Base-by-base conservation (phyloP, 2,329 filamentous ascomycete genomes). In the Canariomyces notabilis region DNA sequence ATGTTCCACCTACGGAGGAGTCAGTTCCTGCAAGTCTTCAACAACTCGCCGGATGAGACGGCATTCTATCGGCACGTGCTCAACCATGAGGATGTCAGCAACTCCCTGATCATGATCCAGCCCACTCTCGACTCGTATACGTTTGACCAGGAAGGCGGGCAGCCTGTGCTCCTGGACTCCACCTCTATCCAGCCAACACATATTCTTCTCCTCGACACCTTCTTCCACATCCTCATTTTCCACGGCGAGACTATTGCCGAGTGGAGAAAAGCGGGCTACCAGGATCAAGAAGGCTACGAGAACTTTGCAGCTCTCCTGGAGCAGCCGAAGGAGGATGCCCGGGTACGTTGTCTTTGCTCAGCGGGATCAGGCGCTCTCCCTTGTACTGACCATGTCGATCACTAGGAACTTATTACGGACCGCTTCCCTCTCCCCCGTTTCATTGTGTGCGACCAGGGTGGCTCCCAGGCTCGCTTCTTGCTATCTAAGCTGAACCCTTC, bases 201-300 rank as follows among this genome's bases (percentile, higher is more conserved):
- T 50, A 87, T 97, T 50, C 78, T 98, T 41, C 81, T 98, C 9
- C 83, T 98, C 45, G 93, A 98, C 61, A 97, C 93, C 0, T 98
- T 98, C 75, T 98, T 98, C 79, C 93, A 98, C 66, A 98, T 98
- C 52, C 80, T 98, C 45, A 98, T 98, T 59, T 98, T 97, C 79
- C 90, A 98, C 61, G 93, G 93, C 53, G 91, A 98, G 74, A 97
- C 91, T 0, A 87, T 97, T 67, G 93, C 93, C 1, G 89, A 96
- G 65, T 98, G 93, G 93, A 83, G 90, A 56, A 97, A 98, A 68
- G 90, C 90, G 15, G 93, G 93, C 1, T 98, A 98, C 64, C 93
- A 98, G 59, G 89, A 96, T 2, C 91, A 97, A 67, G 91, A 96
- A 64, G 93, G 93, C 8, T 98, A 98, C 62, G 93, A 97, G 67